Conservation (phyloP, 345 rosid genomes). For the Rhodamnia argentea region DNA sequence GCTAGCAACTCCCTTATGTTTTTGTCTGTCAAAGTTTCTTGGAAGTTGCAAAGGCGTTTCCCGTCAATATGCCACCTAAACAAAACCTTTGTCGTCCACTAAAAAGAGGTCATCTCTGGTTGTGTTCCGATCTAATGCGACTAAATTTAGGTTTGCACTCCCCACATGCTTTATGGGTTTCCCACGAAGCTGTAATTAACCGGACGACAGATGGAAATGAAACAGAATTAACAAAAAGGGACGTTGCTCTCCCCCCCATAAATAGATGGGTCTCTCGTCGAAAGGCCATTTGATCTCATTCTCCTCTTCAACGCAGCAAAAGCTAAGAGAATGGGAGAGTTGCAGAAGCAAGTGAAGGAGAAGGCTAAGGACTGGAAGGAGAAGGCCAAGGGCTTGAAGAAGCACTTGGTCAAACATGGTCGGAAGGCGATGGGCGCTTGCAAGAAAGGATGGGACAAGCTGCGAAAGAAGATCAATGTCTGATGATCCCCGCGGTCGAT, state of each 20-base stretch:
- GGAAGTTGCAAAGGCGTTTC: not conserved
- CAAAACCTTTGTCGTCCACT: not conserved
- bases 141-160: not conserved
- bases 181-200: not conserved
- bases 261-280: not conserved
- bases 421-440: not conserved
- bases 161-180: not conserved
- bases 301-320: not conserved
- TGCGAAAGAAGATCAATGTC: not conserved
- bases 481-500: not conserved
- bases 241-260: not conserved
- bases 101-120: not conserved
- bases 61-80: not conserved
- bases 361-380: not conserved
- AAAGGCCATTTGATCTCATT: not conserved
- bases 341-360: not conserved
- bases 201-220: not conserved
- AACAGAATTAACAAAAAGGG: not conserved
- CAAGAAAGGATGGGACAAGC: not conserved
- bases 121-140: not conserved
- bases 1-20: not conserved
- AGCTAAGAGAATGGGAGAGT: not conserved
- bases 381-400: not conserved
- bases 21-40: not conserved
- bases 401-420: not conserved